Conservation (phyloP, 2,329 filamentous ascomycete species). For the Pseudogymnoascus sp. region DNA sequence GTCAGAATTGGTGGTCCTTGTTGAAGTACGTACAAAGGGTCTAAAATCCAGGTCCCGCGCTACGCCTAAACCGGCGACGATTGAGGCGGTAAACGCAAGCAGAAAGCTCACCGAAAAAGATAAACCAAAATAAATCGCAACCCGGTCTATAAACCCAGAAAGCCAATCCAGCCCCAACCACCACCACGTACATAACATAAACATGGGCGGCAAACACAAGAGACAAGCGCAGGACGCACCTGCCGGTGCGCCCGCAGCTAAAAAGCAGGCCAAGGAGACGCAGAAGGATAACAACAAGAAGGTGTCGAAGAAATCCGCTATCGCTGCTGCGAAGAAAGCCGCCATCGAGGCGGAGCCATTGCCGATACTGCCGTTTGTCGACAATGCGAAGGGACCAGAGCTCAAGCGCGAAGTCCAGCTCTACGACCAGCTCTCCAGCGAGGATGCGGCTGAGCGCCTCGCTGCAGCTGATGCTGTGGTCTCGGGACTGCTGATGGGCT, state of each 20-base stretch:
- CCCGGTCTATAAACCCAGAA: not conserved
- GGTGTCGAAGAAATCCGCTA: not conserved
- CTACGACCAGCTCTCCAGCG: constrained; percentile 54
- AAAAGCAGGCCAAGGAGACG: constrained; percentile 21
- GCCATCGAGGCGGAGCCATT: not conserved
- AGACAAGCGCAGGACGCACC: constrained; percentile 24
- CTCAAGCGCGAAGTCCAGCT: constrained; percentile 50
- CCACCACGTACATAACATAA: constrained; percentile 5
- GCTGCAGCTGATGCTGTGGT: constrained; percentile 51
- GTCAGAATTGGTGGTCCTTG: too few species aligned
- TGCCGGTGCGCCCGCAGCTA: constrained; percentile 16
- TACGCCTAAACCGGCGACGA: not conserved
- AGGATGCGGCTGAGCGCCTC: constrained; percentile 48
- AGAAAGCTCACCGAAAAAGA: constrained; percentile 6
- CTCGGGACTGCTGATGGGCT: constrained; percentile 43
- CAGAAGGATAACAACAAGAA: constrained; percentile 11
- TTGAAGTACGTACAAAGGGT: not conserved
- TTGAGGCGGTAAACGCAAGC: not conserved
- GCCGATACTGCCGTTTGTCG: constrained; percentile 37
- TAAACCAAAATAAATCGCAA: constrained; percentile 4
- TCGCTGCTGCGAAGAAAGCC: not conserved
- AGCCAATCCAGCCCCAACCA: not conserved
- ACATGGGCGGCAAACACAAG: constrained; percentile 39
- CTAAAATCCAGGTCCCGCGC: not conserved
- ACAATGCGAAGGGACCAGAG: constrained; percentile 43